Conservation (phyloP, 2,329 filamentous ascomycete genomes). For the Fusarium udum region DNA sequence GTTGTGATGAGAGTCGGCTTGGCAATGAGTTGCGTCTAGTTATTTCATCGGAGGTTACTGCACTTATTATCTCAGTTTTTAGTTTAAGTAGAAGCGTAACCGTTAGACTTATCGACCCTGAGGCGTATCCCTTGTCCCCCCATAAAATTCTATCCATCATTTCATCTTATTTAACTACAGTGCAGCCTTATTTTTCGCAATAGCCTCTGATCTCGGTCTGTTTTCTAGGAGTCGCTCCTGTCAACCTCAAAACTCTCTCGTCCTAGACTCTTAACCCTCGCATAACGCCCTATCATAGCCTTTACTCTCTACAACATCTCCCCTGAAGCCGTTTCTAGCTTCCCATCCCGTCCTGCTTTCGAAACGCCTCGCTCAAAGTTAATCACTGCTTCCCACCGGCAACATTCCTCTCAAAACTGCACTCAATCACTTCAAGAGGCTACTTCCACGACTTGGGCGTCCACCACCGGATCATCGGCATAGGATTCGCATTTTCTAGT, state of each 20-base stretch:
- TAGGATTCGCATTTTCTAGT: not conserved
- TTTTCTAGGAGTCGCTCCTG: not conserved
- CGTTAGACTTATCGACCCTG: not conserved
- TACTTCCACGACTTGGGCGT: not conserved
- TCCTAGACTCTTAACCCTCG: not conserved
- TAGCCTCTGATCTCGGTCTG: not conserved
- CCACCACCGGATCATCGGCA: constrained; percentile 13
- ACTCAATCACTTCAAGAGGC: not conserved
- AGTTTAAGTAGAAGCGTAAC: not conserved
- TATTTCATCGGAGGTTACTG: not conserved
- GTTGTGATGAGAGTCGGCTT: constrained; percentile 14
- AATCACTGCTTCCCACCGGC: constrained; percentile 23
- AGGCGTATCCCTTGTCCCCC: not conserved
- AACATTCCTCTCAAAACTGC: constrained; percentile 4
- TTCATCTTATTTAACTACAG: not conserved
- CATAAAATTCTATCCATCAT: not conserved
- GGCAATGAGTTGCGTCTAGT: constrained; percentile 6
- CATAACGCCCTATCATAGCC: not conserved
- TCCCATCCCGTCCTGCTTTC: not conserved
- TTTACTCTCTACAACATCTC: not conserved
- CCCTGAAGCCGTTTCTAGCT: constrained; percentile 1
- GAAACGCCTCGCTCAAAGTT: constrained; percentile 26
- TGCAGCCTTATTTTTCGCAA: not conserved
- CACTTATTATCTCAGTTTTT: not conserved
- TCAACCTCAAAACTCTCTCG: not conserved